These are phyloP conservation scores for Exophiala phaeomuriformis DNA, from an alignment of 2,329 filamentous ascomycete species.

Conservation along the genomic window DNA sequence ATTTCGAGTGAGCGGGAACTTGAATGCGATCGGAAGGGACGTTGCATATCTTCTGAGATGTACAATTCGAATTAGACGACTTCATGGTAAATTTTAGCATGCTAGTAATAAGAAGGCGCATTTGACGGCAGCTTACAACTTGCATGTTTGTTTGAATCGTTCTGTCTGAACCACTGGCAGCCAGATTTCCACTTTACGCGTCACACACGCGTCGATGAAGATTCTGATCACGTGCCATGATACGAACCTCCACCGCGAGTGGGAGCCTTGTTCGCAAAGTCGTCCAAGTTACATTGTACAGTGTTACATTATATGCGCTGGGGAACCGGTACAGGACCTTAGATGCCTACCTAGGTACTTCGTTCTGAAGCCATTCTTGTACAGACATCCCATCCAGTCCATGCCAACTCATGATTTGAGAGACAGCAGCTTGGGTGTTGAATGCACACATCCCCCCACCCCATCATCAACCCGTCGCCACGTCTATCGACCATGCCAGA, in stretches of 20 bases:
- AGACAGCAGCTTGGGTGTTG: background rate
- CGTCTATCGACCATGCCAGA: conserved; percentile 9
- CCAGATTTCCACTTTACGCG: background rate
- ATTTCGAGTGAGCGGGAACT: conserved; percentile 39
- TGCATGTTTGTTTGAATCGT: too few species aligned
- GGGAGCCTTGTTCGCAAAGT: background rate
- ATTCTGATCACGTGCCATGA: background rate
- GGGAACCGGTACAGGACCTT: too few species aligned
- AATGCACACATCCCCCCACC: background rate
- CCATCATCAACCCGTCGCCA: background rate
- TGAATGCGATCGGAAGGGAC: background rate
- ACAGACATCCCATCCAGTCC: background rate
- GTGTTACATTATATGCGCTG: too few species aligned
- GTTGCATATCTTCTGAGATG: background rate
- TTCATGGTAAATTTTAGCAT: background rate
- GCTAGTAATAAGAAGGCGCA: too few species aligned
- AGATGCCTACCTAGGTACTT: too few species aligned
- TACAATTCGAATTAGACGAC: background rate
- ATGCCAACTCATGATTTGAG: background rate
- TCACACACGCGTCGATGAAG: background rate
- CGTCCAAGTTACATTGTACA: too few species aligned
- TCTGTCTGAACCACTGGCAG: too few species aligned
- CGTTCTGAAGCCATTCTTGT: too few species aligned
- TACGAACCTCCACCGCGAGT: background rate
- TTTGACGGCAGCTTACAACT: too few species aligned